These are phyloP conservation scores for Lachnellula arida DNA, from an alignment of 2,329 filamentous ascomycete species.

Conservation along the genomic window DNA sequence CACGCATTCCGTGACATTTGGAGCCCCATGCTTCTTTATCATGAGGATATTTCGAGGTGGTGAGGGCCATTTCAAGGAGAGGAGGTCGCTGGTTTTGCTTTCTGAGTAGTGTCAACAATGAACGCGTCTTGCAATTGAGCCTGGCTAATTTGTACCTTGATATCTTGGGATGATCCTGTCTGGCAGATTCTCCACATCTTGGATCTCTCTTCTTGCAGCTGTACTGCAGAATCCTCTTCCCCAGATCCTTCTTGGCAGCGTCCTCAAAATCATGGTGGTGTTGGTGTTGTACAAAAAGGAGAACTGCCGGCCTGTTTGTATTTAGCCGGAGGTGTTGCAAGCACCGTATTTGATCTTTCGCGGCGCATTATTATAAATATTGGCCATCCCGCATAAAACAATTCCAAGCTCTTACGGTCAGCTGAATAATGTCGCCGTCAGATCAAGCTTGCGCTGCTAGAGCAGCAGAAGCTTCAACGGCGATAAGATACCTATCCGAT, in stretches of 20 bases:
- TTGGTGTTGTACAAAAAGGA: conserved; percentile 5
- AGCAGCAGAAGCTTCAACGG: no score
- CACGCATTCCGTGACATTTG: conserved; percentile 32
- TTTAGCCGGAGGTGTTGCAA: conserved; percentile 11
- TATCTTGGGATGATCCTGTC: conserved; percentile 59
- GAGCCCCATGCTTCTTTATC: conserved; percentile 59
- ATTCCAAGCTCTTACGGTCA: not conserved
- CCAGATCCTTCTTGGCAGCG: conserved; percentile 8
- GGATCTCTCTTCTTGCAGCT: conserved; percentile 41
- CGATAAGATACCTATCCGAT: not conserved
- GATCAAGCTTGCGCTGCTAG: no score
- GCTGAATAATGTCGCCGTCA: conserved; percentile 7
- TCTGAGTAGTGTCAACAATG: conserved; percentile 38
- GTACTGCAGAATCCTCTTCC: conserved; percentile 46
- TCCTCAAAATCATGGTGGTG: conserved; percentile 17
- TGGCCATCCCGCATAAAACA: conserved; percentile 1
- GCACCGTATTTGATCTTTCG: conserved; percentile 2
- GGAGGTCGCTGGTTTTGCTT: conserved; percentile 52
- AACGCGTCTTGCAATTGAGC: conserved; percentile 35
- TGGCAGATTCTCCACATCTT: conserved; percentile 46
- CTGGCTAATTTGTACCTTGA: conserved; percentile 46
- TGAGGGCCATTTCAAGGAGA: conserved; percentile 62
- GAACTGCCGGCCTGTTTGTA: conserved; percentile 4
- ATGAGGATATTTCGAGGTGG: conserved; percentile 65
- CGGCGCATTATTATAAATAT: conserved; percentile 11